Evolutionary conservation across 2,329 filamentous ascomycete genomes (phyloP).

Genomic region (Coniochaeta sp.): DNA sequence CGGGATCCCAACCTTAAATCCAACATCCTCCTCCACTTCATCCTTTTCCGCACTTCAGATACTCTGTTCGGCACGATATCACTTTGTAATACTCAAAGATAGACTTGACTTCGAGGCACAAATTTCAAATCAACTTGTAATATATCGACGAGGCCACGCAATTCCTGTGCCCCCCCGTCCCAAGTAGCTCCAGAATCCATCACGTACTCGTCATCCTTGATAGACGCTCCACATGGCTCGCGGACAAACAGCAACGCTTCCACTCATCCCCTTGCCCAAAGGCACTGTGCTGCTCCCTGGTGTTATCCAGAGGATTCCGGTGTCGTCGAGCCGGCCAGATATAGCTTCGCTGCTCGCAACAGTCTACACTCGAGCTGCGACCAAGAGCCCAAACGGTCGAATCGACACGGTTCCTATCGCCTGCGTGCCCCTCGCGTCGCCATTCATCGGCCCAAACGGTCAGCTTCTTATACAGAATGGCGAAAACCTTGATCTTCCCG

Average conservation of each 20-base stretch:
- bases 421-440: conserved; percentile 78
- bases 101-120: background rate
- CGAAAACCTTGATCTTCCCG: conserved; percentile 38
- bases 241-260: conserved; percentile 44
- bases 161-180: background rate
- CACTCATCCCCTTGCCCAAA: conserved; percentile 75
- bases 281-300: conserved; percentile 80
- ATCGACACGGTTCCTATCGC: conserved; percentile 69
- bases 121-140: background rate
- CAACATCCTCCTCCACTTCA: background rate
- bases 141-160: background rate
- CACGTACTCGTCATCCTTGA: background rate
- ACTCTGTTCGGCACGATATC: background rate
- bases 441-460: conserved; percentile 64
- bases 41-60: background rate
- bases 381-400: conserved; percentile 55
- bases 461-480: conserved; percentile 65
- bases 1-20: background rate
- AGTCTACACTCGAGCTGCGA: conserved; percentile 69
- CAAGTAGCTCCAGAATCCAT: background rate
- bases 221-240: conserved; percentile 16
- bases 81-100: background rate
- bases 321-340: conserved; percentile 73
- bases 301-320: conserved; percentile 74
- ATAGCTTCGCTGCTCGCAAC: conserved; percentile 81